phyloP scores from a whole-genome alignment of 1,284 basidiomycete genomes.

The Pseudozyma pruni region DNA sequence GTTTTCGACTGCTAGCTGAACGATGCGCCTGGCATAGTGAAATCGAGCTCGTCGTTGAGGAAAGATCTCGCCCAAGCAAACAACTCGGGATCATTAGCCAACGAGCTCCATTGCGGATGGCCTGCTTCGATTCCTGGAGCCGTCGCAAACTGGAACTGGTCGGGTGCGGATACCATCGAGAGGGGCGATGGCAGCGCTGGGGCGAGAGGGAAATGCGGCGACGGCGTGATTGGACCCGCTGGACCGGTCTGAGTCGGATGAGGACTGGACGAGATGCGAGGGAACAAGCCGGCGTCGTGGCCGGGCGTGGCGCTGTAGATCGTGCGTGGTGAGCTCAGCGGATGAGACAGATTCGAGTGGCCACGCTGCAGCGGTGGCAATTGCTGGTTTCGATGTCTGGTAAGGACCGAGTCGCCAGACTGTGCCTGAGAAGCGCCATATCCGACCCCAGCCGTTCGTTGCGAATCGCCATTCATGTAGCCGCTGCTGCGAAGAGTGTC shows the following conservation, averaged over 20 bases:
- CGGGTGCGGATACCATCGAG: background rate
- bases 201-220: slow-evolving; percentile 25
- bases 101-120: slow-evolving; percentile 34
- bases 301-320: slow-evolving; percentile 29
- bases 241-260: slow-evolving; percentile 2
- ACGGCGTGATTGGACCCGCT: slow-evolving; percentile 14
- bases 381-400: slow-evolving; percentile 5
- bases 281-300: slow-evolving; percentile 15
- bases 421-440: background rate
- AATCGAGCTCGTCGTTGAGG: slow-evolving; percentile 34
- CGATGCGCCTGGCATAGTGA: slow-evolving; percentile 13
- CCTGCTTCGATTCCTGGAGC: slow-evolving; percentile 19
- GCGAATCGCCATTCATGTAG: slow-evolving; percentile 5
- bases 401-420: background rate
- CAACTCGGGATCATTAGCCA: slow-evolving; percentile 37
- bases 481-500: background rate
- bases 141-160: slow-evolving; percentile 16
- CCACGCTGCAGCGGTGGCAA: slow-evolving; percentile 19
- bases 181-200: slow-evolving; percentile 7
- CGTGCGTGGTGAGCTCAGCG: slow-evolving; percentile 29
- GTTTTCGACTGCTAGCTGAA: too few relatives aligned
- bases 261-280: slow-evolving; percentile 22
- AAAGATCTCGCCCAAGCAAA: slow-evolving; percentile 43
- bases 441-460: too few relatives aligned
- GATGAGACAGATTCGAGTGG: slow-evolving; percentile 12